Base-by-base conservation (phyloP, 805 yeast genomes). In the Metahyphopichia silvanorum region DNA sequence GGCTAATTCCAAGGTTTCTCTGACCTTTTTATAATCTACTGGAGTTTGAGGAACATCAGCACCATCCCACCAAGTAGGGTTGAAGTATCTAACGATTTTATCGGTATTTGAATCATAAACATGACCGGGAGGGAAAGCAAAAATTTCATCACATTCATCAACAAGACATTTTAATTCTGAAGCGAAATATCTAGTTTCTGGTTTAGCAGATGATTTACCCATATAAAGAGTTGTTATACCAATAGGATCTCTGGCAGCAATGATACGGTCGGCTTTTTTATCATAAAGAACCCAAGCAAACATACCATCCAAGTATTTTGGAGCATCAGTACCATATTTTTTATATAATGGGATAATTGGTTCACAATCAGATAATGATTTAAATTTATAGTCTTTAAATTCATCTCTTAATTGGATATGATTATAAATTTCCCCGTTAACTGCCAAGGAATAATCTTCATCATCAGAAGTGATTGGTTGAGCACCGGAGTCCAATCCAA, bases 101-200 rank as follows among this genome's bases (percentile, higher is more conserved):
- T 84, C 97, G 37, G 96, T 86, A 42, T 74, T 71, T 37, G 97
- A 87, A 66, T 93, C 98, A 63, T 86, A 93, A 32, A 89, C 81
- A 57, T 93, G 97, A 39, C 99, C 99, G 22, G 99, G 99, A 35
- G 98, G 98, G 88, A 93, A 93, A 16, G 96, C 93, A 39, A 68
- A 56, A 60, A 93, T 89, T 39, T 76, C 75, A 62, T 93, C 99
- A 74, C 98, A 93, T 67, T 87, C 96, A 52, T 88, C 97, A 34
- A 81, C 77, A 48, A 93, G 72, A 65, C 96, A 86, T 71, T 93
- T 93, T 63, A 93, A 75, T 69, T 93, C 99, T 35, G 94, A 82
- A 21, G 98, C 94, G 54, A 93, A 93, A 66, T 72, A 91, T 23
- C 86, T 79, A 10, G 96, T 76, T 52, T 79, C 69, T 44, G 96